Evolutionary conservation across 2,329 filamentous ascomycete species (phyloP).

Genomic region (Neopestalotiopsis sp.): DNA sequence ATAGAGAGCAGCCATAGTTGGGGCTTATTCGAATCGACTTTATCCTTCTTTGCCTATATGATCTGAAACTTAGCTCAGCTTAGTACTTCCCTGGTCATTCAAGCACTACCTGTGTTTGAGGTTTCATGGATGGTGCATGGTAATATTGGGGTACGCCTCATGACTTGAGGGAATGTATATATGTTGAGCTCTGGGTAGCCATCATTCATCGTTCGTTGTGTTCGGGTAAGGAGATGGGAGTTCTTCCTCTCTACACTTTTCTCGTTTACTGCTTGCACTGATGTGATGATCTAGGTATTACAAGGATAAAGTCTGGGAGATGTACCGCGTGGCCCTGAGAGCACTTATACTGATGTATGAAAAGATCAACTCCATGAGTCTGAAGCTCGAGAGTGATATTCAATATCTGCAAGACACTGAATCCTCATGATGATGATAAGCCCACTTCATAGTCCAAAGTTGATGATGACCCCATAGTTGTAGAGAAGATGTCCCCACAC

Average conservation of each 20-base stretch:
- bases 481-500: not conserved
- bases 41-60: conserved; percentile 16
- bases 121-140: not conserved
- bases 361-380: too few species aligned
- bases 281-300: too few species aligned
- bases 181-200: not conserved
- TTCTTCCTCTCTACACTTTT: too few species aligned
- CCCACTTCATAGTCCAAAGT: not conserved
- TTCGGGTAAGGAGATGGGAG: not conserved
- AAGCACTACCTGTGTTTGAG: not conserved
- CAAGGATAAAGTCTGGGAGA: too few species aligned
- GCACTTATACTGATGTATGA: too few species aligned
- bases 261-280: too few species aligned
- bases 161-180: not conserved
- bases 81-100: not conserved
- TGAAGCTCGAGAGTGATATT: too few species aligned
- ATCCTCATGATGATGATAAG: too few species aligned
- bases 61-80: conserved; percentile 4
- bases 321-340: too few species aligned
- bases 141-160: not conserved
- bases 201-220: not conserved
- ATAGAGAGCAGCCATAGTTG: not conserved
- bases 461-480: not conserved
- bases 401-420: too few species aligned
- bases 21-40: not conserved